Evolutionary conservation across 176 grass and related monocot species (phyloP).

Genomic region (Guadua angustifolia): DNA sequence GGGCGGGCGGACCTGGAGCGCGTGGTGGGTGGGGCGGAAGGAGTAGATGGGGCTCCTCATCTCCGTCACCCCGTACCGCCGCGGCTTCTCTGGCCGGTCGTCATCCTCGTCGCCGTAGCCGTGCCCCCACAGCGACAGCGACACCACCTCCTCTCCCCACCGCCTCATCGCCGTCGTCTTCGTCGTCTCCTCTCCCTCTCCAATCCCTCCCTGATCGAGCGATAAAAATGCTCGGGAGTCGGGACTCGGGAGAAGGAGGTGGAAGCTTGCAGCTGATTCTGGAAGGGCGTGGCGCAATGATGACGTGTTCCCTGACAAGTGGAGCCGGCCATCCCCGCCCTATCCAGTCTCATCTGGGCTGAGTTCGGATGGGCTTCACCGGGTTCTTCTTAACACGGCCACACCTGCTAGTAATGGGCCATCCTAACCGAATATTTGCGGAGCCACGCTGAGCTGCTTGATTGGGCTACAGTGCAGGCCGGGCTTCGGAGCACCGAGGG

Average conservation of each 20-base stretch:
- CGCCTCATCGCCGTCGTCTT: constrained; percentile 32
- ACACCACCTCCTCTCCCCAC: constrained; percentile 44
- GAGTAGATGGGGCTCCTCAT: constrained; percentile 82
- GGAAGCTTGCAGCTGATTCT: constrained; percentile 58
- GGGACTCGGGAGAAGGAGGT: not conserved
- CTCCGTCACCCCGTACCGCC: constrained; percentile 86
- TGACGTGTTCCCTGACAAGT: not conserved
- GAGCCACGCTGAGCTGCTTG: no score
- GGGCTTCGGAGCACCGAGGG: no score
- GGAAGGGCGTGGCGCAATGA: constrained; percentile 19
- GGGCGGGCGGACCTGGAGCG: constrained; percentile 57
- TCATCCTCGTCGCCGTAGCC: constrained; percentile 61
- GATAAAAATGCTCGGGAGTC: constrained; percentile 23
- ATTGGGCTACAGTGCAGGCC: no score
- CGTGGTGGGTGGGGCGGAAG: constrained; percentile 59
- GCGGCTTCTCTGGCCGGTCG: constrained; percentile 92
- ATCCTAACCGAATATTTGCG: not conserved
- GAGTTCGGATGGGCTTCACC: not conserved
- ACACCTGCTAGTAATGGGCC: not conserved
- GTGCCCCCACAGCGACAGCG: constrained; percentile 50
- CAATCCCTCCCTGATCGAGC: not conserved
- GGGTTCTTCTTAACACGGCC: not conserved
- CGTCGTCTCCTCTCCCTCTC: not conserved
- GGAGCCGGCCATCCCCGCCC: not conserved
- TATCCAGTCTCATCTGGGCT: not conserved